Conservation (phyloP, 176 grass and related monocot species). For the Zizania latifolia region DNA sequence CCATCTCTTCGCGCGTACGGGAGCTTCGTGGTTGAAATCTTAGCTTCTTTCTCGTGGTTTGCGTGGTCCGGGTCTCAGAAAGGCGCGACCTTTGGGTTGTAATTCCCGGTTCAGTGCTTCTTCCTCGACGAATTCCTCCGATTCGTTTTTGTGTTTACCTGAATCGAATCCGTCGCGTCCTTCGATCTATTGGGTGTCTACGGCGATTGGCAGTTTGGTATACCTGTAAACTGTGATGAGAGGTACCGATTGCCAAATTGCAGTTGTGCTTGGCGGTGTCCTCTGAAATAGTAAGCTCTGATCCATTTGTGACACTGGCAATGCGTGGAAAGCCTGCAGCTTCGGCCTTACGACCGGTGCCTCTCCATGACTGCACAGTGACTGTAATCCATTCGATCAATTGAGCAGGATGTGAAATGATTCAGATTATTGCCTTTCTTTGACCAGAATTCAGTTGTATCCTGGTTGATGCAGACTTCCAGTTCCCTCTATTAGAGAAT, state of each 20-base stretch:
- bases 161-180: not conserved
- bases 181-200: not conserved
- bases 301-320: too few relatives aligned
- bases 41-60: not conserved
- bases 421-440: not conserved
- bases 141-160: not conserved
- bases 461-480: not conserved
- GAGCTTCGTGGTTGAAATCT: not conserved
- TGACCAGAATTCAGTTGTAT: not conserved
- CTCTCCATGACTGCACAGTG: too few relatives aligned
- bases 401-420: not conserved
- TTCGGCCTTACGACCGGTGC: too few relatives aligned
- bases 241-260: not conserved
- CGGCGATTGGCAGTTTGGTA: not conserved
- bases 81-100: not conserved
- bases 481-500: not conserved
- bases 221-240: too few relatives aligned
- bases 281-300: too few relatives aligned
- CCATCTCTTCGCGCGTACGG: not conserved
- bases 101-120: not conserved
- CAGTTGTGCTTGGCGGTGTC: too few relatives aligned
- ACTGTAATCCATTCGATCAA: too few relatives aligned
- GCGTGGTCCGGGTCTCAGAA: not conserved
- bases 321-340: too few relatives aligned
- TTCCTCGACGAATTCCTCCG: not conserved